Conservation (phyloP, 768 basidiomycete species). For the Mycena belliarum region DNA sequence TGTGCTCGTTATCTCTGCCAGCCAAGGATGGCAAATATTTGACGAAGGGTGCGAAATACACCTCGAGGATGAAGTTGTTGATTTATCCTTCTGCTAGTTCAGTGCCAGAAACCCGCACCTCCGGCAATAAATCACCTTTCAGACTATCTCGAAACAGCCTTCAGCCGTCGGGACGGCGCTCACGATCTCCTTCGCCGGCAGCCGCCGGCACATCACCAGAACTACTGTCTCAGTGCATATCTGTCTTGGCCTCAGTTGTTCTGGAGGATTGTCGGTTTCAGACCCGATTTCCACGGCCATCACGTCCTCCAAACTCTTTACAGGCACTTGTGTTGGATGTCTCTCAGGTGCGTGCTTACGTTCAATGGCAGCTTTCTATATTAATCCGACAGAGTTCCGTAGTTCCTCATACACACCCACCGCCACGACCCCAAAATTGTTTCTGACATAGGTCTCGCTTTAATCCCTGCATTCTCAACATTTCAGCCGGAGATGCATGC, state of each 20-base stretch:
- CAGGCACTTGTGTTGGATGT: slow-evolving; percentile 73
- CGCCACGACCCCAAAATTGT: slow-evolving; percentile 51
- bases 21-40: slow-evolving; percentile 65
- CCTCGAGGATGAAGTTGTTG: background rate
- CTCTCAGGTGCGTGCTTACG: slow-evolving; percentile 39
- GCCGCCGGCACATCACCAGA: slow-evolving; percentile 43
- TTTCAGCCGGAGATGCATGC: slow-evolving; percentile 65
- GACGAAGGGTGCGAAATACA: slow-evolving; percentile 44
- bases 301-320: slow-evolving; percentile 73
- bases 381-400: background rate
- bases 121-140: slow-evolving; percentile 22
- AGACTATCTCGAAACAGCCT: slow-evolving; percentile 36
- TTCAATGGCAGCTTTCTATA: background rate
- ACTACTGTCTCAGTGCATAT: slow-evolving; percentile 60
- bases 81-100: background rate
- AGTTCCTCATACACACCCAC: slow-evolving; percentile 57
- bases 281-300: slow-evolving; percentile 57
- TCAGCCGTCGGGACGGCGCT: slow-evolving; percentile 42
- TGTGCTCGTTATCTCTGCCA: slow-evolving; percentile 53
- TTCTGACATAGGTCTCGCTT: slow-evolving; percentile 62
- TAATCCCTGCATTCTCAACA: slow-evolving; percentile 75
- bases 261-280: slow-evolving; percentile 73
- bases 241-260: slow-evolving; percentile 62
- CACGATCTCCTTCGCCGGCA: slow-evolving; percentile 53
- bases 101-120: slow-evolving; percentile 6